A percentile compares a stretch with the other conserved stretches of the same genome.
phyloP scores from a whole-genome alignment of 305 asterid genomes.

The Plantago rigida region DNA sequence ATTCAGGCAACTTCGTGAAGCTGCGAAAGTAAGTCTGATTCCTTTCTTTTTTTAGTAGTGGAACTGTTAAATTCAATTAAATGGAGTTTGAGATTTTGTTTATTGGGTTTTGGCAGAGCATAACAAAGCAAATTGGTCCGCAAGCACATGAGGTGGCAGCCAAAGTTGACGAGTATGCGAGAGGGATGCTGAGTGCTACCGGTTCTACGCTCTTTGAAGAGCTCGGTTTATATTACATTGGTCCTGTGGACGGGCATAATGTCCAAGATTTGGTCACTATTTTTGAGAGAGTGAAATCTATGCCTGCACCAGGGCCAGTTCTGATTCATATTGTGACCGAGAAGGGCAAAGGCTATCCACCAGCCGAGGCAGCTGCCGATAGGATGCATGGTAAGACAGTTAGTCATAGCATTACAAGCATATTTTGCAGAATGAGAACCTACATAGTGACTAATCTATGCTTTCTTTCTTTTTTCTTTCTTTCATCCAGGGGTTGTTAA shows the following conservation, averaged over 20 bases:
- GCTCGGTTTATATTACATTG: constrained; percentile 70
- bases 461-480: background rate
- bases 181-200: constrained; percentile 67
- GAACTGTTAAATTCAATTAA: background rate
- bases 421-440: background rate
- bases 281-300: constrained; percentile 46
- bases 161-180: constrained; percentile 69
- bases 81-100: background rate
- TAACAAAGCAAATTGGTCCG: constrained; percentile 66
- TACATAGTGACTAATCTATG: background rate
- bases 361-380: constrained; percentile 69
- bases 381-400: constrained; percentile 57
- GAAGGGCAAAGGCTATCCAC: constrained; percentile 73
- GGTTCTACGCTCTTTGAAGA: constrained; percentile 76
- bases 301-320: constrained; percentile 85
- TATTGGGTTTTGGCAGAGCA: constrained; percentile 30
- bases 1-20: constrained; percentile 65
- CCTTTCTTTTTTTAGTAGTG: background rate
- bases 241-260: constrained; percentile 77
- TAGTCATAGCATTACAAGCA: background rate
- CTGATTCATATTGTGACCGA: constrained; percentile 64
- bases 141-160: constrained; percentile 74
- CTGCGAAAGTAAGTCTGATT: constrained; percentile 45
- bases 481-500: constrained; percentile 53
- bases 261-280: constrained; percentile 51